A percentile compares a stretch with the other conserved stretches of the same genome.
Conservation (phyloP, 257 asterid species). For the Cynanchum wilfordii region DNA sequence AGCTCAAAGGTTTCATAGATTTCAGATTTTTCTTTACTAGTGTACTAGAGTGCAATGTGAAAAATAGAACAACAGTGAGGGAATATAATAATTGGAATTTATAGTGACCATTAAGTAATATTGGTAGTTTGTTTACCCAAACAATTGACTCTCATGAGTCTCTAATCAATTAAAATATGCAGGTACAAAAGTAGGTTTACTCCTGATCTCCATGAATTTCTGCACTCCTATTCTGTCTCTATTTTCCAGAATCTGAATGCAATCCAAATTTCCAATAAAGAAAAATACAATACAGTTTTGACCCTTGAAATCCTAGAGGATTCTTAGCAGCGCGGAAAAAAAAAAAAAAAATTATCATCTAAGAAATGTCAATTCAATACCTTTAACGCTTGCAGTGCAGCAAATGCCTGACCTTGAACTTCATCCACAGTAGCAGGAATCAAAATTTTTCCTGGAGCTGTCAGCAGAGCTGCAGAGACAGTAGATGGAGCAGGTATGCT, state of each 20-base stretch:
- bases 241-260: neutral
- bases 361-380: conserved; percentile 20
- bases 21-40: neutral
- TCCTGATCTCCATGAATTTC: neutral
- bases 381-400: conserved; percentile 87
- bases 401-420: conserved; percentile 76
- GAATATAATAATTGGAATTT: neutral
- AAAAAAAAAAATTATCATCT: neutral
- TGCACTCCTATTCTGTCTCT: neutral
- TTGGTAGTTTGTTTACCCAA: neutral
- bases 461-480: conserved; percentile 69
- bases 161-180: neutral
- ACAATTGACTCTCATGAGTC: neutral
- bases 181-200: neutral
- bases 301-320: neutral
- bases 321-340: neutral
- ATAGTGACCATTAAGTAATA: neutral
- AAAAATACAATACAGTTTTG: neutral
- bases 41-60: neutral
- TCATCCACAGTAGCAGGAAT: conserved; percentile 93
- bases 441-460: conserved; percentile 83
- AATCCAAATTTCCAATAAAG: neutral
- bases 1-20: neutral
- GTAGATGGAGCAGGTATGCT: conserved; percentile 95
- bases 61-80: neutral